Percentiles rank a stretch among this genome's conserved stretches.
phyloP scores from a whole-genome alignment of 352 stramenopile species.

The Phytophthora megakarya region DNA sequence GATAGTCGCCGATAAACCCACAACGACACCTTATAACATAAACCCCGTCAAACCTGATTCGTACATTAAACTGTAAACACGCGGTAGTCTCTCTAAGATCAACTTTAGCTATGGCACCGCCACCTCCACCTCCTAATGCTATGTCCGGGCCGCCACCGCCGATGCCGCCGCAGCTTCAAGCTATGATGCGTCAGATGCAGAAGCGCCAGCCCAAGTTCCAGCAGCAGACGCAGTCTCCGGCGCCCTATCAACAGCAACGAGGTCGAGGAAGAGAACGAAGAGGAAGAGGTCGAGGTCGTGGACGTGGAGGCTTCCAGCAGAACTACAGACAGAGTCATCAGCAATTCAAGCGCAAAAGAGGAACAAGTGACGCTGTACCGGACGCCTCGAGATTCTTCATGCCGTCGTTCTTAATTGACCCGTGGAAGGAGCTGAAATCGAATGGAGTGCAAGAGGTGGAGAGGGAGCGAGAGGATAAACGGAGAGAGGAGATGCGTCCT shows the following conservation, averaged over 20 bases:
- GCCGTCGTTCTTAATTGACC: conserved; percentile 70
- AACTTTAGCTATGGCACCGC: conserved; percentile 21
- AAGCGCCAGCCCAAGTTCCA: conserved; percentile 47
- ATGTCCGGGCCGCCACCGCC: conserved; percentile 8
- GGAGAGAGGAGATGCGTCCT: conserved; percentile 25
- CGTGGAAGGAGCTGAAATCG: conserved; percentile 52
- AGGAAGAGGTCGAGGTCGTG: conserved; percentile 25
- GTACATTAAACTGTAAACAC: too few relatives aligned
- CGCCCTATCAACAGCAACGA: conserved; percentile 20
- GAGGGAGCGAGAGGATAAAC: conserved; percentile 1
- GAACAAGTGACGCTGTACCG: conserved; percentile 44
- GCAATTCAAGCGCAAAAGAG: conserved; percentile 56
- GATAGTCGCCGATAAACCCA: too few relatives aligned
- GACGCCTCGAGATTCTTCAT: conserved; percentile 63
- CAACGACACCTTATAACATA: too few relatives aligned
- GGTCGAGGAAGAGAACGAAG: conserved; percentile 29
- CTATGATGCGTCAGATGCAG: conserved; percentile 63
- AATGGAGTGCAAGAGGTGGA: neutral
- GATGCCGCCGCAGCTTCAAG: conserved; percentile 55
- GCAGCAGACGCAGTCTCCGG: conserved; percentile 19
- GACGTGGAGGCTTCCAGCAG: conserved; percentile 31
- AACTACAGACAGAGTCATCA: conserved; percentile 21
- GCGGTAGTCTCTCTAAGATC: too few relatives aligned
- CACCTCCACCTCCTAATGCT: conserved; percentile 21
- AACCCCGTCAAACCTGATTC: too few relatives aligned